Conservation (phyloP, 768 basidiomycete species). For the Termitomyces sp. region DNA sequence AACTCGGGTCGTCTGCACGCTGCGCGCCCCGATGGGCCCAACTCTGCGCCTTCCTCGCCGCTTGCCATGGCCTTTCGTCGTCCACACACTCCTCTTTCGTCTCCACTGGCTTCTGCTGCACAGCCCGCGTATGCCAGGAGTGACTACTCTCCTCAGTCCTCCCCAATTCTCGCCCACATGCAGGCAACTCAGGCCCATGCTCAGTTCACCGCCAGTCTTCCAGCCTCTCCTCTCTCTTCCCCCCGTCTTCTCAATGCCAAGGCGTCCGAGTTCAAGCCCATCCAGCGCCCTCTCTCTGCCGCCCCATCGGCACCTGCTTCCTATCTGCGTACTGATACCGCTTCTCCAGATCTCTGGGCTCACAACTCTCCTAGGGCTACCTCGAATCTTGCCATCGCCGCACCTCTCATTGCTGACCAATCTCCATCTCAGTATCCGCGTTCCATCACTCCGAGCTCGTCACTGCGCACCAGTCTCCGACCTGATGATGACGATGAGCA, state of each 20-base stretch:
- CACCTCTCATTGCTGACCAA: slow-evolving; percentile 78
- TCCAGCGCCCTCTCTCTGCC: slow-evolving; percentile 74
- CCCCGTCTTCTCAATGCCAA: slow-evolving; percentile 87
- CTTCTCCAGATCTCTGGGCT: slow-evolving; percentile 90
- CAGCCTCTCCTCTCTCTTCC: slow-evolving; percentile 79
- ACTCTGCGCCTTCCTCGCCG: slow-evolving; percentile 71
- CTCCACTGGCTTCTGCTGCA: slow-evolving; percentile 59
- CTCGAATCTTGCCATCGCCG: slow-evolving; percentile 88
- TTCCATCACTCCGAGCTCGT: slow-evolving; percentile 65
- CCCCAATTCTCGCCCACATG: slow-evolving; percentile 58
- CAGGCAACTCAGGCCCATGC: slow-evolving; percentile 49
- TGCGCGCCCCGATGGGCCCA: slow-evolving; percentile 71
- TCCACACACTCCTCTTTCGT: slow-evolving; percentile 75
- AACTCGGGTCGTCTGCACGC: slow-evolving; percentile 58
- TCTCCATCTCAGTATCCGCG: slow-evolving; percentile 35
- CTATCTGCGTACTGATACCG: slow-evolving; percentile 64
- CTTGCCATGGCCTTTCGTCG: slow-evolving; percentile 69
- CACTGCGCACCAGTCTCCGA: slow-evolving; percentile 58
- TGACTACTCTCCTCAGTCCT: slow-evolving; percentile 59
- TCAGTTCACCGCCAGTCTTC: slow-evolving; percentile 76
- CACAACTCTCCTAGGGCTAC: slow-evolving; percentile 65
- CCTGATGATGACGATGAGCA: slow-evolving; percentile 63
- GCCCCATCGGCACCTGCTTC: slow-evolving; percentile 58
- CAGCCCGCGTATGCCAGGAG: slow-evolving; percentile 43
- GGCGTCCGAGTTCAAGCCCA: slow-evolving; percentile 85